Conservation (phyloP, 2,329 filamentous ascomycete species). For the Hymenoscyphus infarciens region DNA sequence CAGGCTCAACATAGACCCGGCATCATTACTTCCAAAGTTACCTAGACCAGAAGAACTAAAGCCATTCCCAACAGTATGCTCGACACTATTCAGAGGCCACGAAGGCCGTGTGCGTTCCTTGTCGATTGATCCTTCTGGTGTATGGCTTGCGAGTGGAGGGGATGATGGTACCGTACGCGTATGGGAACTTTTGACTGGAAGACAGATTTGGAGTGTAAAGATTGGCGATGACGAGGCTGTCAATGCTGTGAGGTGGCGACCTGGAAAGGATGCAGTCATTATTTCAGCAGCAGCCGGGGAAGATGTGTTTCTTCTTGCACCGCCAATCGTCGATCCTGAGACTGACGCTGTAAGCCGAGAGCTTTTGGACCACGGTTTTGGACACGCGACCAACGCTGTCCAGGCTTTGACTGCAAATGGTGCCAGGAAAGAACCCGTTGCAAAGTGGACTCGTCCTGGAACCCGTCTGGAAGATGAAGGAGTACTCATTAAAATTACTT, state of each 20-base stretch:
- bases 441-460: constrained; percentile 80
- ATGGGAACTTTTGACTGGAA: constrained; percentile 83
- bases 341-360: constrained; percentile 71
- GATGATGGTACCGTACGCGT: constrained; percentile 90
- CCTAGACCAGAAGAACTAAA: constrained; percentile 90
- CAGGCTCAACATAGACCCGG: constrained; percentile 93
- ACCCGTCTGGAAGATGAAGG: constrained; percentile 70
- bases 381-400: constrained; percentile 72
- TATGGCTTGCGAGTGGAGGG: constrained; percentile 85
- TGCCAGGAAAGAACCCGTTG: constrained; percentile 68
- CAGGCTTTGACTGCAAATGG: constrained; percentile 49
- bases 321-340: constrained; percentile 67
- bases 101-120: constrained; percentile 82
- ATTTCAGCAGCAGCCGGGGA: constrained; percentile 83
- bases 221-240: constrained; percentile 77
- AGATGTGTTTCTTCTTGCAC: constrained; percentile 79
- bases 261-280: constrained; percentile 73
- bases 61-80: constrained; percentile 88
- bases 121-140: constrained; percentile 78
- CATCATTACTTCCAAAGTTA: constrained; percentile 86
- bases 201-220: constrained; percentile 81
- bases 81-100: constrained; percentile 84
- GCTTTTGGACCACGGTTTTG: constrained; percentile 84
- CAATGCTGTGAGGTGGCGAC: constrained; percentile 85
- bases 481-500: constrained; percentile 75